Evolutionary conservation across 1,139 yeast genomes (phyloP).

Genomic region (Blastobotrys serpentis): DNA sequence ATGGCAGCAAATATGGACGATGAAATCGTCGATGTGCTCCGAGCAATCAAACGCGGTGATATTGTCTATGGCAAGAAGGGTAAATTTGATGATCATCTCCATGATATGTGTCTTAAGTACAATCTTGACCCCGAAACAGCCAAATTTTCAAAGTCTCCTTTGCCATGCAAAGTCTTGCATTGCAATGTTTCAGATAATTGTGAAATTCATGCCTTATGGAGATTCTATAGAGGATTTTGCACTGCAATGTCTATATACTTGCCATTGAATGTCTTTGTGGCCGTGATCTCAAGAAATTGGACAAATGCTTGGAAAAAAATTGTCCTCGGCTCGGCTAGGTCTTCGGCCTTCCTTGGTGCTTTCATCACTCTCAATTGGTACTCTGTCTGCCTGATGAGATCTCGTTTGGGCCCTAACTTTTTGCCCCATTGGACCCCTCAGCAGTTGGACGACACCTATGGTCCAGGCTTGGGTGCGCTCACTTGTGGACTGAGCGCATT

Average conservation of each 20-base stretch:
- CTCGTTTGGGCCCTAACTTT: slow-evolving; percentile 38
- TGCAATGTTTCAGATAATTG: slow-evolving; percentile 40
- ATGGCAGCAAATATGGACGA: slow-evolving; percentile 45
- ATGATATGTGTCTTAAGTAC: slow-evolving; percentile 33
- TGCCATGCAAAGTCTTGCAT: slow-evolving; percentile 44
- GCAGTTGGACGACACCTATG: slow-evolving; percentile 40
- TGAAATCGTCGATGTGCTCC: slow-evolving; percentile 39
- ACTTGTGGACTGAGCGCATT: slow-evolving; percentile 43
- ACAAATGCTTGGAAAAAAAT: slow-evolving; percentile 16
- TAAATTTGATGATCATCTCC: slow-evolving; percentile 32
- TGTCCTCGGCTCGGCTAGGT: slow-evolving; percentile 32
- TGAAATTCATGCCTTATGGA: slow-evolving; percentile 41
- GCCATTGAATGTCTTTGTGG: slow-evolving; percentile 29
- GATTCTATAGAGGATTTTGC: slow-evolving; percentile 41
- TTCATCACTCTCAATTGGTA: slow-evolving; percentile 45
- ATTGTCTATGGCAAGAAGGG: slow-evolving; percentile 37
- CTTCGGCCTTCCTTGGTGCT: slow-evolving; percentile 43
- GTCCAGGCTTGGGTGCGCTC: slow-evolving; percentile 40
- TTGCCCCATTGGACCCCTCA: slow-evolving; percentile 32
- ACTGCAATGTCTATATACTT: slow-evolving; percentile 37
- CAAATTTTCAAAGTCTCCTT: slow-evolving; percentile 36
- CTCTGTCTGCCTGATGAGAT: slow-evolving; percentile 42
- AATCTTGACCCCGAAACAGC: slow-evolving; percentile 36
- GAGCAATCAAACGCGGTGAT: slow-evolving; percentile 33
- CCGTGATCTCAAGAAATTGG: slow-evolving; percentile 18